phyloP scores from a whole-genome alignment of 2,329 filamentous ascomycete genomes.

The Pseudocercospora eumusae region DNA sequence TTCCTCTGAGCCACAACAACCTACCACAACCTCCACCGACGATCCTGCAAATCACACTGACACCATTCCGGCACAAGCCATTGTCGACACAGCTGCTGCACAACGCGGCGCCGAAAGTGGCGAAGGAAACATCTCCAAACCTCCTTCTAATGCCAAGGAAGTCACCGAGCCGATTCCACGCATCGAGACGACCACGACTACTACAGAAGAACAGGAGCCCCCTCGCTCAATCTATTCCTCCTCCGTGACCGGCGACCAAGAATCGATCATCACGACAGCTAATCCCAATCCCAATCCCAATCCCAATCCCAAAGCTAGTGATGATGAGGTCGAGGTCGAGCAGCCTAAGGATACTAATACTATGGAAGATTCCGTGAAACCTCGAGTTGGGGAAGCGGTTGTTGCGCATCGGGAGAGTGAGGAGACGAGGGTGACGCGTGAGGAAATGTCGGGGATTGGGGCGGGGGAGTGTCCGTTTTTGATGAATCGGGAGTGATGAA shows the following conservation, averaged over 20 bases:
- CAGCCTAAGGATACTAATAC: conserved; percentile 37
- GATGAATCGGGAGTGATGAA: conserved; percentile 43
- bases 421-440: conserved; percentile 41
- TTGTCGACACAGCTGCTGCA: conserved; percentile 31
- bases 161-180: conserved; percentile 14
- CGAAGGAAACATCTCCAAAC: conserved; percentile 24
- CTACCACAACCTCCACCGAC: background rate
- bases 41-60: background rate
- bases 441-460: conserved; percentile 43
- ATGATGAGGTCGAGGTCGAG: no score
- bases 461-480: conserved; percentile 41
- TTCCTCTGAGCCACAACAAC: background rate
- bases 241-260: conserved; percentile 27
- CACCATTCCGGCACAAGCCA: no score
- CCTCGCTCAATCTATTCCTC: conserved; percentile 30
- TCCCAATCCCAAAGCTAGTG: no score
- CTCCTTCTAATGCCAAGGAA: conserved; percentile 29
- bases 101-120: conserved; percentile 23
- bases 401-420: conserved; percentile 36
- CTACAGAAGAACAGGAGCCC: background rate
- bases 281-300: no score
- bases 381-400: conserved; percentile 41
- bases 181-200: conserved; percentile 9
- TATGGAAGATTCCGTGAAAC: conserved; percentile 38
- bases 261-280: conserved; percentile 15